Percentiles rank a stretch among this genome's conserved stretches.
phyloP scores from a whole-genome alignment of 352 stramenopile genomes.

The Pythium myriotylum region DNA sequence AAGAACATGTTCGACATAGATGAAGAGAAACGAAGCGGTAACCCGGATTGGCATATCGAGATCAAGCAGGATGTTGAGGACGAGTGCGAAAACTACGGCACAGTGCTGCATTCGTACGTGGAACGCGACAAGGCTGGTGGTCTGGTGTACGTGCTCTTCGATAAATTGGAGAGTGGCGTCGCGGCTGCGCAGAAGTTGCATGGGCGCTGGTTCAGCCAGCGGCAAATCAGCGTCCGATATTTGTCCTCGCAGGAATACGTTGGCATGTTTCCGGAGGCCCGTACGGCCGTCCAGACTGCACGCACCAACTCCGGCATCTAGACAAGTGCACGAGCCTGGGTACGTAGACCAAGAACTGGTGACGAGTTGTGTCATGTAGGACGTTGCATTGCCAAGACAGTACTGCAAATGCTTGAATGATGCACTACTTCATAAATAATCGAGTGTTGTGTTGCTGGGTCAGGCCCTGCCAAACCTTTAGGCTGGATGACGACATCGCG shows the following conservation, averaged over 20 bases:
- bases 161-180: conserved; percentile 49
- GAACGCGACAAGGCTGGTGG: conserved; percentile 85
- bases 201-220: conserved; percentile 91
- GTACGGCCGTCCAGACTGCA: conserved; percentile 67
- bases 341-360: conserved; percentile 2
- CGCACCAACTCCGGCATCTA: conserved; percentile 30
- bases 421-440: conserved; percentile 5
- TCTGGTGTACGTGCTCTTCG: conserved; percentile 89
- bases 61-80: conserved; percentile 90
- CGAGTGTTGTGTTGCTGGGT: conserved; percentile 6
- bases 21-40: conserved; percentile 66
- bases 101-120: conserved; percentile 79
- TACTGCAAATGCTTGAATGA: conserved; percentile 5
- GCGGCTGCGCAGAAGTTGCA: conserved; percentile 76
- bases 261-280: conserved; percentile 85
- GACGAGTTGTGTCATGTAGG: conserved; percentile 12
- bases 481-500: neutral
- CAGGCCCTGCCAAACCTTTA: conserved; percentile 11
- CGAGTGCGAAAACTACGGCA: conserved; percentile 73
- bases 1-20: conserved; percentile 94
- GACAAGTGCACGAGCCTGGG: neutral
- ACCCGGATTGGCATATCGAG: conserved; percentile 80
- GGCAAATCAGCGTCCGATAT: conserved; percentile 89
- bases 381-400: conserved; percentile 8
- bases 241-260: conserved; percentile 87